These are phyloP conservation scores for Aspergillus versicolor DNA, from an alignment of 2,329 filamentous ascomycete species.

Conservation along the genomic window DNA sequence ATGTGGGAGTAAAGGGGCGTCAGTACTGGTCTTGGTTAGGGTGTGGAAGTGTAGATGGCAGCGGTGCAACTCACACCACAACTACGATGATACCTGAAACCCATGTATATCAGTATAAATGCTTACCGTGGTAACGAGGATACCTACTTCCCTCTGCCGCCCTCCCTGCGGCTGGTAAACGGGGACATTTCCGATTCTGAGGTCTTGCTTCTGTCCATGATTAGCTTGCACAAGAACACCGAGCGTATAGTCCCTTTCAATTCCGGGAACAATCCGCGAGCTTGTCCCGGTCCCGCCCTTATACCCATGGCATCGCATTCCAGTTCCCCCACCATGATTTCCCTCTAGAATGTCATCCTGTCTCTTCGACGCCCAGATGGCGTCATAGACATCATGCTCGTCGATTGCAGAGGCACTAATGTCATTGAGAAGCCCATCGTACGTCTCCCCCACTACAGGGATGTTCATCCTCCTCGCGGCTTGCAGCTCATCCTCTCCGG, in stretches of 20 bases:
- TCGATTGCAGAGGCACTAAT: not conserved
- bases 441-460: not conserved
- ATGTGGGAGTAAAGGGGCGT: not conserved
- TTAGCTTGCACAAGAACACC: constrained; percentile 1
- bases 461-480: not conserved
- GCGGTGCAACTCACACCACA: not conserved
- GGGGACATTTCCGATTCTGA: not conserved
- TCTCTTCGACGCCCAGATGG: not conserved
- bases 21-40: not conserved
- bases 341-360: not conserved
- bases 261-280: not conserved
- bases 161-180: not conserved
- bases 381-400: not conserved
- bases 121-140: too few relatives aligned
- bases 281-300: not conserved
- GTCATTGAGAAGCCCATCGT: not conserved
- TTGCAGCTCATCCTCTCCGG: not conserved
- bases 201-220: not conserved
- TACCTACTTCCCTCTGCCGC: not conserved
- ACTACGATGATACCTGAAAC: not conserved
- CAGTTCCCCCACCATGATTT: not conserved
- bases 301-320: not conserved
- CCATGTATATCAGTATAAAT: not conserved
- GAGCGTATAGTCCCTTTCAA: not conserved
- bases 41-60: not conserved